Conservation (phyloP, 2,329 filamentous ascomycete species). For the Teratosphaeria pseudoeucalypti region DNA sequence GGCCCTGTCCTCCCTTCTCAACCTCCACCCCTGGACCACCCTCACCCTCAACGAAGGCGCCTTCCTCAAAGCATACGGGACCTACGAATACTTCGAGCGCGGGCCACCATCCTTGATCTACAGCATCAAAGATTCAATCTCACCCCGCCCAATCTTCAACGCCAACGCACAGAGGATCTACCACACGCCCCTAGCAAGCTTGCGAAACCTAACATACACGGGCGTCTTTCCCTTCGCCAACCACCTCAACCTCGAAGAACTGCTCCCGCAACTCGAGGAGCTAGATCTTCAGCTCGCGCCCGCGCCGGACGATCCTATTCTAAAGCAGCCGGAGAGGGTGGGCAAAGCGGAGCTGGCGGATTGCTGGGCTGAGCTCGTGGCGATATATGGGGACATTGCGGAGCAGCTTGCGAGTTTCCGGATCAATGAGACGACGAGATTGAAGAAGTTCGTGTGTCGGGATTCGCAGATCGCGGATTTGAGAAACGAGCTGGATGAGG, state of each 20-base stretch:
- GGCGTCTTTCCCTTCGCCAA: slow-evolving; percentile 25
- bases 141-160: slow-evolving; percentile 3
- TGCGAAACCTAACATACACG: slow-evolving; percentile 19
- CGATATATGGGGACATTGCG: slow-evolving; percentile 13
- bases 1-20: slow-evolving; percentile 38
- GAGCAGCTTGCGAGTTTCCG: slow-evolving; percentile 4
- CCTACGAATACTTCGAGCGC: slow-evolving; percentile 61
- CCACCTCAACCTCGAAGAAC: slow-evolving; percentile 15
- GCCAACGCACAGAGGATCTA: slow-evolving; percentile 2
- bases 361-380: slow-evolving; percentile 26
- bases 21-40: slow-evolving; percentile 53
- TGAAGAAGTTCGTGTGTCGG: slow-evolving; percentile 17
- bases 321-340: slow-evolving; percentile 28
- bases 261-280: slow-evolving; percentile 15
- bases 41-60: slow-evolving; percentile 66
- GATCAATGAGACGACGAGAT: slow-evolving; percentile 1
- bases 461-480: slow-evolving; percentile 14
- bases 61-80: slow-evolving; percentile 58
- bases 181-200: neutral
- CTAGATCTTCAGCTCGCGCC: slow-evolving; percentile 35
- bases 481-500: slow-evolving; percentile 16
- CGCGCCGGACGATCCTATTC: slow-evolving; percentile 27
- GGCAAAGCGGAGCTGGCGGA: slow-evolving; percentile 33
- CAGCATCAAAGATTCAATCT: slow-evolving; percentile 18
- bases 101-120: slow-evolving; percentile 33